Evolutionary conservation across 306 rosid genomes (phyloP).

Genomic region (Glycine latifolia): DNA sequence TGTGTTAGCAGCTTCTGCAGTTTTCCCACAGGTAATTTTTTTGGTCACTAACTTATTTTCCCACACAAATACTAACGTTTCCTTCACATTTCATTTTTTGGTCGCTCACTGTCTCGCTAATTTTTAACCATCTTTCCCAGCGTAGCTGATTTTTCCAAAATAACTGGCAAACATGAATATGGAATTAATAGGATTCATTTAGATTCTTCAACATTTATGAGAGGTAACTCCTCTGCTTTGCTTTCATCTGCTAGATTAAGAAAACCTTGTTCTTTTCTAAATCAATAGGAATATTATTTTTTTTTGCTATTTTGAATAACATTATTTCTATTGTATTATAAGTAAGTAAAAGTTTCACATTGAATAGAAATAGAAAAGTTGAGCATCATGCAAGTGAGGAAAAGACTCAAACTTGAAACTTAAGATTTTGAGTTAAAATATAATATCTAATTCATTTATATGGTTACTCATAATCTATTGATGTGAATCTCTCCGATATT

Average conservation of each 20-base stretch:
- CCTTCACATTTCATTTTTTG: not conserved
- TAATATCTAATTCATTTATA: too few species aligned
- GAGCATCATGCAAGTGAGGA: too few species aligned
- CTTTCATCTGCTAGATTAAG: not conserved
- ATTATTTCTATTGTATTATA: too few species aligned
- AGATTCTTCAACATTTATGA: not conserved
- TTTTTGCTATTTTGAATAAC: not conserved
- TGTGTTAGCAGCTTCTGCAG: not conserved
- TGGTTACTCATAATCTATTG: too few species aligned
- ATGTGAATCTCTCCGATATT: too few species aligned
- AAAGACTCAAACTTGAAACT: too few species aligned
- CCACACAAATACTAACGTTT: not conserved
- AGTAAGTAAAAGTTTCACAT: too few species aligned
- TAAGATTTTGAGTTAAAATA: too few species aligned
- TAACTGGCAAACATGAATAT: not conserved
- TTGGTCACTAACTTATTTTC: not conserved
- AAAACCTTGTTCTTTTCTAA: too few species aligned
- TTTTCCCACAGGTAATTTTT: not conserved
- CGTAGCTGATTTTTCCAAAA: not conserved
- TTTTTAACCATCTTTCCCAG: not conserved
- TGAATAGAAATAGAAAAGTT: too few species aligned
- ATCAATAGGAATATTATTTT: too few species aligned
- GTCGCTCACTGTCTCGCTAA: not conserved
- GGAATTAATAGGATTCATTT: not conserved
- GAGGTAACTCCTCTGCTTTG: not conserved